Conservation (phyloP, 2,329 filamentous ascomycete genomes). For the Stemphylium vesicarium region DNA sequence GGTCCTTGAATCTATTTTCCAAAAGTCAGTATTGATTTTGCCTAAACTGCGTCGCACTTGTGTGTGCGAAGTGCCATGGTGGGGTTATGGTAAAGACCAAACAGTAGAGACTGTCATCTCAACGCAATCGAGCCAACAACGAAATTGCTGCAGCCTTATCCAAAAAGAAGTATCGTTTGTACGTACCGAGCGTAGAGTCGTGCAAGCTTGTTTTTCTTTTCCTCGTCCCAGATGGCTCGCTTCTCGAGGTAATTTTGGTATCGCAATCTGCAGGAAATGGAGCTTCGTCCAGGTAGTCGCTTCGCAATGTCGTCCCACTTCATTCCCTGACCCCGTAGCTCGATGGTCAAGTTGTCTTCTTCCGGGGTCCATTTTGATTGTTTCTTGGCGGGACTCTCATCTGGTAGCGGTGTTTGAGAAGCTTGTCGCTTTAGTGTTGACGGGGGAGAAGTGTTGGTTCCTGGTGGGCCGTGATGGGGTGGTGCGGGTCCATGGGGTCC, state of each 20-base stretch:
- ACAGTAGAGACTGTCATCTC: constrained; percentile 1
- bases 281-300: constrained; percentile 84
- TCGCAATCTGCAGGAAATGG: constrained; percentile 91
- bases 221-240: constrained; percentile 93
- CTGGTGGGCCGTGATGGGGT: constrained; percentile 29
- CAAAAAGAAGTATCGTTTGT: constrained; percentile 11
- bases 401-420: constrained; percentile 46
- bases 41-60: constrained; percentile 14
- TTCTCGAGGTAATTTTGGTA: constrained; percentile 98
- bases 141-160: background rate
- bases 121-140: constrained; percentile 12
- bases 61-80: background rate
- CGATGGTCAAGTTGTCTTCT: constrained; percentile 92
- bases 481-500: constrained; percentile 48
- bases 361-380: constrained; percentile 97
- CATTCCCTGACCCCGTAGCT: constrained; percentile 87
- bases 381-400: constrained; percentile 49
- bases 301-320: constrained; percentile 99
- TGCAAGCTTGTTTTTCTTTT: constrained; percentile 95
- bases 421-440: constrained; percentile 46
- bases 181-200: constrained; percentile 88
- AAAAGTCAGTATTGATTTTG: constrained; percentile 29
- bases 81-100: constrained; percentile 10
- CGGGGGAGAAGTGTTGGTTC: constrained; percentile 43
- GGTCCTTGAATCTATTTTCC: constrained; percentile 80